Evolutionary conservation across 768 basidiomycete species (phyloP), one percentile per base, ranked within the genome.

Genomic region (Clathrus columnatus): DNA sequence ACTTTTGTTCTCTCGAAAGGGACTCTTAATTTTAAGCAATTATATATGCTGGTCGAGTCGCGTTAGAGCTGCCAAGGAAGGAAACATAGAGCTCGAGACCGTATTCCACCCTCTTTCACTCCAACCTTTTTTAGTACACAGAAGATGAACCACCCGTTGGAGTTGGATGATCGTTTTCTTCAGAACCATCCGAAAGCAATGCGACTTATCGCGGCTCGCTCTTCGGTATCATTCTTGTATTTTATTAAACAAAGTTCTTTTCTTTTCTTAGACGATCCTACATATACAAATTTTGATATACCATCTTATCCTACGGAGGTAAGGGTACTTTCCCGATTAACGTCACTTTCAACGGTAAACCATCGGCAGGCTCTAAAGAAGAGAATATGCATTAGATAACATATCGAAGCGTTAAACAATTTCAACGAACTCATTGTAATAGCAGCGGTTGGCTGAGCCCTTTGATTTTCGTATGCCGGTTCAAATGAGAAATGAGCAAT

Each of bases 401-500:
- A 20, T 46, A 17, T 16, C 8, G 11, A 11, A 23, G 49, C 7
- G 20, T n/a, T 21, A 51, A 28, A 16, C 11, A 5, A 23, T 44
- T 21, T 44, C 14, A 16, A 54, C 73, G 47, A 59, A 77, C 76
- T 76, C 71, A 78, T 77, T 4, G 74, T 76, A 18, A 77, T 67
- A 2, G 74, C 76, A 30, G 75, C 70, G 5, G 72, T 67, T 28
- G 75, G 75, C 11, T 72, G 65, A 4, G 69, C 67, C 1, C 67
- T 64, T 59, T 76, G 74, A 7, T 70, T 73, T n/a, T 64, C 60
- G 56, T 71, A 72, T 29, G 71, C 69, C 30, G 73, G 74, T 53
- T 72, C 72, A 54, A 77, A 77, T 27, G 69, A 68, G 53, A 78
- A 78, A 50, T 74, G 70, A 1, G 69, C 64, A 30, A 76, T 69